phyloP scores from a whole-genome alignment of 108 stramenopile species.

The Mediolabrus comicus region DNA sequence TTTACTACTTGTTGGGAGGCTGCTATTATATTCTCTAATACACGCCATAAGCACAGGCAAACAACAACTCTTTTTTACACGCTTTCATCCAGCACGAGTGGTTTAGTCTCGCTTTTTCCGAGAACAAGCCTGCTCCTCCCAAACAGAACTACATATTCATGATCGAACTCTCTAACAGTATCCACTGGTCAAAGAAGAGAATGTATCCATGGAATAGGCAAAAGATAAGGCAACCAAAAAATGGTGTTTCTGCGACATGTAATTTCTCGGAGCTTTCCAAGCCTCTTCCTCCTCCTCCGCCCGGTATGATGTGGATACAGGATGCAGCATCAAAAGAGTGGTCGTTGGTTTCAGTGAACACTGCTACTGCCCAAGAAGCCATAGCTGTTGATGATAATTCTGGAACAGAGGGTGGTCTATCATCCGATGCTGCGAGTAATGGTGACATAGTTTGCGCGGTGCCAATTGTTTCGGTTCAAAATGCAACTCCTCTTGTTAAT shows the following conservation, averaged over 20 bases:
- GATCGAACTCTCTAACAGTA: too few species aligned
- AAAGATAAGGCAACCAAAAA: slow-evolving; percentile 25
- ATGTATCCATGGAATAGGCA: slow-evolving; percentile 58
- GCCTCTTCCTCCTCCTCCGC: slow-evolving; percentile 55
- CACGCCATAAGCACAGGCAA: too few species aligned
- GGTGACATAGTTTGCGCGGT: not conserved
- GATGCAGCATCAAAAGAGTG: slow-evolving; percentile 49
- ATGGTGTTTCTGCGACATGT: slow-evolving; percentile 40
- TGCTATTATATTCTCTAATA: too few species aligned
- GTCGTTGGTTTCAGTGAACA: slow-evolving; percentile 37
- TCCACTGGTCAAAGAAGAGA: slow-evolving; percentile 37
- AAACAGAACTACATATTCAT: too few species aligned
- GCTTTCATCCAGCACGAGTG: too few species aligned
- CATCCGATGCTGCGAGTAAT: not conserved
- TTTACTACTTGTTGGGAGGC: too few species aligned
- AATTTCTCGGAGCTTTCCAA: slow-evolving; percentile 32
- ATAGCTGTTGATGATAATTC: not conserved
- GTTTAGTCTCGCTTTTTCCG: too few species aligned
- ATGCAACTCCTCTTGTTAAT: not conserved
- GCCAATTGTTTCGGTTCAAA: not conserved
- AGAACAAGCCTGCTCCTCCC: too few species aligned
- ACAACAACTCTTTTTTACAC: too few species aligned
- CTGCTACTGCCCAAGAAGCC: slow-evolving; percentile 13
- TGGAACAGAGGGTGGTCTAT: not conserved
- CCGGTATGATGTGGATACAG: slow-evolving; percentile 49